Base-by-base conservation (phyloP, 2,329 filamentous ascomycete genomes). In the Fusarium armeniacum region DNA sequence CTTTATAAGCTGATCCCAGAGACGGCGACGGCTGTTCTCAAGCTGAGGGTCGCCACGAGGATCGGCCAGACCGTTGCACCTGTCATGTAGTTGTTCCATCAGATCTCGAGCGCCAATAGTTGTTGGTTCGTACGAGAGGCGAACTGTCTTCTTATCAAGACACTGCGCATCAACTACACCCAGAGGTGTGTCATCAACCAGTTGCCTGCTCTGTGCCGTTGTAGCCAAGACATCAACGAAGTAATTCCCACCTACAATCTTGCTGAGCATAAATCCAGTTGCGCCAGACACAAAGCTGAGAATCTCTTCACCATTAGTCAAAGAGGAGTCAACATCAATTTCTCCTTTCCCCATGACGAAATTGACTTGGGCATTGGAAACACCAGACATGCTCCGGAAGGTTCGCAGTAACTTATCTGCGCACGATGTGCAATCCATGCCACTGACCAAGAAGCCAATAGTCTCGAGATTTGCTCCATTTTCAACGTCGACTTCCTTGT, bases 281-380 rank as follows among this genome's bases (percentile, higher is more conserved):
- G 73, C 74, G 0, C 61, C 59, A 3, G 61, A 57, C 0, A 50
- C 44, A 8, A 64, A 63, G n/a, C 18, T 36, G 2, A 63, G 10
- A 0, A 58, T 50, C 6, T 77, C 70, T 6, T 77, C 75, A 1
- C 69, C 69, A 3, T 66, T 75, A 11, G 66, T 73, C 11, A 72
- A 46, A 1, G 70, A 63, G 0, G 59, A 57, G 46, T 80, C 74
- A 3, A 80, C 28, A 7, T 52, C 66, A 47, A 81, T 78, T 22
- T 81, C 79, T 41, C 75, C 80, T 9, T 73, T 76, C 6, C 78
- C 79, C 72, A 78, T 78, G 66, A 81, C 78, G 38, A 81, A 81
- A 59, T 81, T 81, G 62, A 81, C 78, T 1, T 72, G 75, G 3
- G 77, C 75, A 5, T 73, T 67, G 4, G 76, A 77, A 1, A 80